phyloP scores from a whole-genome alignment of 2,329 filamentous ascomycete species.

The Alternaria sp. region DNA sequence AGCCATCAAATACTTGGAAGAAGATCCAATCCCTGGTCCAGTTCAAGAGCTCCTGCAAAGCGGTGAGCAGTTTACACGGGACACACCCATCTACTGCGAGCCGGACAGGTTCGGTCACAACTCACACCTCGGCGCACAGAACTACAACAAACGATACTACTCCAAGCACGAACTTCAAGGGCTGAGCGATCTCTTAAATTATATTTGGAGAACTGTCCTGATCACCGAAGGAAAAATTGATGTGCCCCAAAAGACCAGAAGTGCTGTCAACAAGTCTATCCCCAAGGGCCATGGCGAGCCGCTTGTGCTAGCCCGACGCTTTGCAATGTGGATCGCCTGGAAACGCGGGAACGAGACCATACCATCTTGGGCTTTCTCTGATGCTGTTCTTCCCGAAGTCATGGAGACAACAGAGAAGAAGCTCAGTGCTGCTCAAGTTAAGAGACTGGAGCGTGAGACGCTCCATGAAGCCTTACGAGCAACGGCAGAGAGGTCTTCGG shows the following conservation, averaged over 20 bases:
- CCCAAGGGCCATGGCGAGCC: slow-evolving; percentile 68
- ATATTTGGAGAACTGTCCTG: slow-evolving; percentile 68
- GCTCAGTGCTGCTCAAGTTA: slow-evolving; percentile 61
- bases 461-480: slow-evolving; percentile 52
- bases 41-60: slow-evolving; percentile 62
- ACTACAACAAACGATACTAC: slow-evolving; percentile 67
- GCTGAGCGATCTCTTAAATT: slow-evolving; percentile 64
- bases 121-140: slow-evolving; percentile 58
- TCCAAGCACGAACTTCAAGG: slow-evolving; percentile 68
- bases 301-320: slow-evolving; percentile 63
- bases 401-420: slow-evolving; percentile 56
- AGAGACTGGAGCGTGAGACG: slow-evolving; percentile 62
- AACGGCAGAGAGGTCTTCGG: slow-evolving; percentile 50
- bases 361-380: slow-evolving; percentile 67
- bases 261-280: slow-evolving; percentile 67
- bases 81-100: slow-evolving; percentile 64
- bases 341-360: slow-evolving; percentile 69
- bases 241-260: slow-evolving; percentile 64
- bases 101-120: slow-evolving; percentile 61
- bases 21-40: slow-evolving; percentile 66
- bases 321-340: slow-evolving; percentile 71
- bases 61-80: slow-evolving; percentile 63
- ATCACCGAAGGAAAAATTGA: slow-evolving; percentile 67
- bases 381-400: slow-evolving; percentile 57
- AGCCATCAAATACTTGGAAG: slow-evolving; percentile 67